Conservation (phyloP, 2,329 filamentous ascomycete genomes). For the Dryadomyces quercus-mongolicae region DNA sequence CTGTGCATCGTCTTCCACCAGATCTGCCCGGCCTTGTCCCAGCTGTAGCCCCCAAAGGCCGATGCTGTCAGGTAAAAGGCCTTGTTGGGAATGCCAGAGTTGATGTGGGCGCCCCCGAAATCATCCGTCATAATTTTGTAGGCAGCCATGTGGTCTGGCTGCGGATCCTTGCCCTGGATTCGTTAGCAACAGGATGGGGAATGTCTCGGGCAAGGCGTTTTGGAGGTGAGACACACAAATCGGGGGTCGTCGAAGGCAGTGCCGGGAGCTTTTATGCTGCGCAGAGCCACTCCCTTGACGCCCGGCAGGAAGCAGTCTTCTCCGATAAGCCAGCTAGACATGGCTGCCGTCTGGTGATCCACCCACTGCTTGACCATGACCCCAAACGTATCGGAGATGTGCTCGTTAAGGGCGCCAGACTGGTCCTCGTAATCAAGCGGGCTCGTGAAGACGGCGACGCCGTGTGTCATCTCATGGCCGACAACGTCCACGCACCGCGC, state of each 20-base stretch:
- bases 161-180: slow-evolving; percentile 36
- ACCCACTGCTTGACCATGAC: slow-evolving; percentile 44
- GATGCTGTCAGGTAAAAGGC: slow-evolving; percentile 39
- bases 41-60: slow-evolving; percentile 38
- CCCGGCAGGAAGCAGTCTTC: slow-evolving; percentile 38
- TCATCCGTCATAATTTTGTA: slow-evolving; percentile 29
- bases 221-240: slow-evolving; percentile 21
- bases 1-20: slow-evolving; percentile 38
- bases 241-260: slow-evolving; percentile 39
- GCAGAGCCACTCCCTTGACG: slow-evolving; percentile 37
- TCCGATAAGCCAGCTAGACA: slow-evolving; percentile 43
- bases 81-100: slow-evolving; percentile 45
- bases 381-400: slow-evolving; percentile 43
- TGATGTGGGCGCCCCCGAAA: slow-evolving; percentile 42
- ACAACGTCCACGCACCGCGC: slow-evolving; percentile 42
- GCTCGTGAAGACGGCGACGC: slow-evolving; percentile 36
- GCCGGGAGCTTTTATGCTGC: slow-evolving; percentile 41
- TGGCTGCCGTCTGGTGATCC: slow-evolving; percentile 28
- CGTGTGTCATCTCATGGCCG: slow-evolving; percentile 45
- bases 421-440: slow-evolving; percentile 38
- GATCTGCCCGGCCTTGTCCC: slow-evolving; percentile 40
- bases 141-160: slow-evolving; percentile 33
- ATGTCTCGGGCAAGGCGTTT: not conserved
- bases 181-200: too few species aligned
- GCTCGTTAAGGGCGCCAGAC: slow-evolving; percentile 43